phyloP scores from a whole-genome alignment of 2,329 filamentous ascomycete species.

The Trichoderma koningii region DNA sequence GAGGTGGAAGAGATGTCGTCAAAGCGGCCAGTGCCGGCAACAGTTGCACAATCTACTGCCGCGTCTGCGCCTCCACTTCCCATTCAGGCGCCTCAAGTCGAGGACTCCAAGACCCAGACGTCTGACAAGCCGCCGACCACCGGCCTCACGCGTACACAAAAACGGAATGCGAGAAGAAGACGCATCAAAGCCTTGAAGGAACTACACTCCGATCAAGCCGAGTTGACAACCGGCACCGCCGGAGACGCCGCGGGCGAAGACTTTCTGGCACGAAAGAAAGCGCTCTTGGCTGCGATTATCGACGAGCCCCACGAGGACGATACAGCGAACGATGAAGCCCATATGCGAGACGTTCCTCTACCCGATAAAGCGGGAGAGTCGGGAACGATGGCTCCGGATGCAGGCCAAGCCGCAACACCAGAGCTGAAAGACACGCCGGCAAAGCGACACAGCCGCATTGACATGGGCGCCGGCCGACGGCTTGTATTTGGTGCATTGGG shows the following conservation, averaged over 20 bases:
- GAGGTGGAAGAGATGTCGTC: conserved; percentile 44
- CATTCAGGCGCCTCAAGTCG: neutral
- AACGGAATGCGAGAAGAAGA: conserved; percentile 54
- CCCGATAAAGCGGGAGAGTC: neutral
- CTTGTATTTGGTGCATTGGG: conserved; percentile 74
- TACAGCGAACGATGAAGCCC: neutral
- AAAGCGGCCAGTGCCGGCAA: conserved; percentile 30
- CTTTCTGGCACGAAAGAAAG: conserved; percentile 45
- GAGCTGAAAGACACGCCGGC: conserved; percentile 18
- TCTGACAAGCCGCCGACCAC: conserved; percentile 32
- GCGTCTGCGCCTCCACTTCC: neutral
- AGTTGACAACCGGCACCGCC: conserved; percentile 24
- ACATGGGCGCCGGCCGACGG: conserved; percentile 64
- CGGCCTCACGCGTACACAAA: conserved; percentile 50
- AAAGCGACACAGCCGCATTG: conserved; percentile 33
- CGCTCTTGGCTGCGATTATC: conserved; percentile 40
- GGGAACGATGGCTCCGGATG: neutral
- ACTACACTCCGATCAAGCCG: conserved; percentile 28
- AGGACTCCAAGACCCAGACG: neutral
- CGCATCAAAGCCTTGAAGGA: conserved; percentile 37
- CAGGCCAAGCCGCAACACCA: neutral
- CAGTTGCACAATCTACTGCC: neutral
- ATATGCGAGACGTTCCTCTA: neutral
- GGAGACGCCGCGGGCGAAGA: conserved; percentile 32
- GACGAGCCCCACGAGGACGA: conserved; percentile 26